Conservation (phyloP, 1,139 yeast species). For the Magnusiomyces ingens region DNA sequence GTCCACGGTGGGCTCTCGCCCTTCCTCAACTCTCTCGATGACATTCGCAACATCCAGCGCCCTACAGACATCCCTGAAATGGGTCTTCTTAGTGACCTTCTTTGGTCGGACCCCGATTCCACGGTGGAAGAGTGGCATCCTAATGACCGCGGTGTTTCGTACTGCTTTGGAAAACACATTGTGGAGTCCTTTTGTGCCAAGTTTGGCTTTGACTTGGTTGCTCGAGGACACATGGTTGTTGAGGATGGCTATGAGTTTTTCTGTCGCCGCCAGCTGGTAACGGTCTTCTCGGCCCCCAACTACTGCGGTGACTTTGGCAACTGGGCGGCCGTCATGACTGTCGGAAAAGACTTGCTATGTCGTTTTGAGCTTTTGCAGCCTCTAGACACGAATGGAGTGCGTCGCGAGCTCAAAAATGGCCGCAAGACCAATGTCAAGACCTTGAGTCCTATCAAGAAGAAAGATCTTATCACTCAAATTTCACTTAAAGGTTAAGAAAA, state of each 20-base stretch:
- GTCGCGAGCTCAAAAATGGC: conserved; percentile 12
- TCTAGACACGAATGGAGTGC: conserved; percentile 16
- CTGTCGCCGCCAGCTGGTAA: conserved; percentile 67
- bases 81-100: conserved; percentile 71
- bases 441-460: no score
- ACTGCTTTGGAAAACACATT: conserved; percentile 67
- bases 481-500: no score
- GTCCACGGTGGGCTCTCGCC: conserved; percentile 91
- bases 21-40: conserved; percentile 54
- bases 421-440: neutral
- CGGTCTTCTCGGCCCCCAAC: conserved; percentile 83
- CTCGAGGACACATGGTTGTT: conserved; percentile 89
- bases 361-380: conserved; percentile 81
- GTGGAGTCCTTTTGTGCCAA: conserved; percentile 63
- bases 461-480: no score
- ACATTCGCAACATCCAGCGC: conserved; percentile 62
- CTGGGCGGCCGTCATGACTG: conserved; percentile 89
- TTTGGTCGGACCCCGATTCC: conserved; percentile 86
- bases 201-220: conserved; percentile 72
- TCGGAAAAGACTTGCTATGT: conserved; percentile 66
- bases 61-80: conserved; percentile 86
- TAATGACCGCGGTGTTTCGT: conserved; percentile 83
- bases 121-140: conserved; percentile 64
- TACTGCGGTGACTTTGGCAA: conserved; percentile 88
- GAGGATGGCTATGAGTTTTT: conserved; percentile 90